Base-by-base conservation (phyloP, 768 basidiomycete genomes). In the Clavaria fumosa region DNA sequence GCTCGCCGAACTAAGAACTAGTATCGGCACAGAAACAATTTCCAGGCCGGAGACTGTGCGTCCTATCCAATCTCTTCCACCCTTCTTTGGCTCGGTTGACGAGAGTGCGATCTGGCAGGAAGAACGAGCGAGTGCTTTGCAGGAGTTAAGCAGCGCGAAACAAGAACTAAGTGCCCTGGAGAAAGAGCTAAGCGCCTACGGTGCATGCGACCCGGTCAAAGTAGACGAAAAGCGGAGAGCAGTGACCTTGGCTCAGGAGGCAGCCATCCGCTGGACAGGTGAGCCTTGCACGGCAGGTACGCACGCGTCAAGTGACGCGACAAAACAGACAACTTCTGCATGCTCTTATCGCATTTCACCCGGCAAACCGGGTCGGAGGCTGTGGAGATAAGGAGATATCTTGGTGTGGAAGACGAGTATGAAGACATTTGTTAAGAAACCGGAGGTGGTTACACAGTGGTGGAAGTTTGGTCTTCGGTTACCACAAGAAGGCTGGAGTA, bases 261-360 rank as follows among this genome's bases (percentile, higher is more conserved):
- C 85, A 9, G 72, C 79, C 9, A 52, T 78, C 17, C 74, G 85
- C 10, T 90, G 88, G 83, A 96, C 90, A 23, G 90, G 90, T 91
- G 45, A 40, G 74, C 56, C 12, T 20, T 14, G 31, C 17, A 12
- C 38, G 19, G 14, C 32, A 17, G n/a, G 22, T 6, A n/a, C n/a
- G n/a, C 23, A n/a, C 31, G 21, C n/a, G 15, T 21, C 22, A 23
- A 31, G 28, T 6, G 32, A 22, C 32, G 18, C 1, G 31, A 32
- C 4, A 11, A 5, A 5, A 10, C 49, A 82, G 81, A 85, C 45
- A 82, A 85, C 47, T 83, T 78, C 53, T 58, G 68, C 27, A 65
- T 75, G 34, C 59, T 82, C 22, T 54, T 82, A 34, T 65, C 69
- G 23, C 51, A 84, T 50, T 79, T 83, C 50, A 73, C 69, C 22